phyloP scores from a whole-genome alignment of 352 stramenopile species.

The Phytopythium helicoides region DNA sequence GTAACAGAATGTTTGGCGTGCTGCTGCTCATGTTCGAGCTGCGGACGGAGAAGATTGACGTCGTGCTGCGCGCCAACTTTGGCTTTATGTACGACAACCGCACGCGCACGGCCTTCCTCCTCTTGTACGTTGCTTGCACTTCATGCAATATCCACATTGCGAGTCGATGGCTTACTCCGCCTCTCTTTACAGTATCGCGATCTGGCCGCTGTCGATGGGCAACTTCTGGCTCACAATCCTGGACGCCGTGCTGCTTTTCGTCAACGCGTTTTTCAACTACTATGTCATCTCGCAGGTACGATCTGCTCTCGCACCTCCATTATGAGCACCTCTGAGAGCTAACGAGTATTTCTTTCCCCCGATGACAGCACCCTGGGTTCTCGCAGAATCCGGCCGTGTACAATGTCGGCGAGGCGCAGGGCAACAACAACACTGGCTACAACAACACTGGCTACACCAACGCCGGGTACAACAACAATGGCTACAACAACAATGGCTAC shows the following conservation, averaged over 20 bases:
- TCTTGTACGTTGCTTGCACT: conserved; percentile 61
- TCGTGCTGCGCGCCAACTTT: conserved; percentile 82
- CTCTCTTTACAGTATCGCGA: conserved; percentile 58
- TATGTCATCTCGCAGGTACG: conserved; percentile 78
- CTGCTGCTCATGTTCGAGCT: conserved; percentile 83
- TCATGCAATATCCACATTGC: too few species aligned
- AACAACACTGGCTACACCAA: too few species aligned
- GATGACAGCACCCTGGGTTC: conserved; percentile 41
- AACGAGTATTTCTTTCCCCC: neutral
- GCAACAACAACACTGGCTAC: neutral
- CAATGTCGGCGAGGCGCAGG: conserved; percentile 18
- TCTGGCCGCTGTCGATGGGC: conserved; percentile 88
- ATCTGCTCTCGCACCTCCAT: too few species aligned
- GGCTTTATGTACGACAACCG: conserved; percentile 91
- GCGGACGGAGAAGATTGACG: conserved; percentile 78
- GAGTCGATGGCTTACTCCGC: too few species aligned
- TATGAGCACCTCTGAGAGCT: too few species aligned
- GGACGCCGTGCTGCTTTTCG: conserved; percentile 82
- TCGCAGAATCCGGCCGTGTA: conserved; percentile 36
- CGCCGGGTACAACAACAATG: neutral
- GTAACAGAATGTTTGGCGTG: conserved; percentile 67
- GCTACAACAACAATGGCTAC: conserved; percentile 8
- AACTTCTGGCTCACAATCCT: conserved; percentile 89
- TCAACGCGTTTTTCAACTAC: conserved; percentile 91
- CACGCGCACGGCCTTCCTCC: conserved; percentile 83